Evolutionary conservation across 2,329 filamentous ascomycete genomes (phyloP).

Genomic region (Penicillium sp.): DNA sequence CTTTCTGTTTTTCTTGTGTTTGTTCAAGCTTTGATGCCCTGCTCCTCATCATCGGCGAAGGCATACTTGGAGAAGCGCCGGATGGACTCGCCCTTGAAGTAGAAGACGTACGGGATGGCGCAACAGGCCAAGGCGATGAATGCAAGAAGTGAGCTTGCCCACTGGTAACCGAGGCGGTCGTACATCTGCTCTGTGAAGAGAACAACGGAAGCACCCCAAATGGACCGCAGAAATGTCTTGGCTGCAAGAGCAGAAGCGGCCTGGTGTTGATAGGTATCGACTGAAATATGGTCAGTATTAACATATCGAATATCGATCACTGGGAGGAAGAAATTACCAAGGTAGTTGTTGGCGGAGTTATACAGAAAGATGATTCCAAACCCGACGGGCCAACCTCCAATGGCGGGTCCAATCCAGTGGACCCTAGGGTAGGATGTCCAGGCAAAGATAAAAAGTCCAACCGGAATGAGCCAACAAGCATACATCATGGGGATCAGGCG

Average conservation of each 20-base stretch:
- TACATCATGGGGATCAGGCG: constrained; percentile 81
- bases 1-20: neutral
- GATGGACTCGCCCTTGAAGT: constrained; percentile 70
- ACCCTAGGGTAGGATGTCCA: constrained; percentile 66
- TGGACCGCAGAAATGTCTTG: constrained; percentile 74
- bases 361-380: constrained; percentile 84
- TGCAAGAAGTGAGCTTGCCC: constrained; percentile 70
- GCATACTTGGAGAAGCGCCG: constrained; percentile 69
- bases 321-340: constrained; percentile 35
- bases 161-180: constrained; percentile 67
- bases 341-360: constrained; percentile 74
- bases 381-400: constrained; percentile 70
- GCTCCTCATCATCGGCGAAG: constrained; percentile 59
- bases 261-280: constrained; percentile 68
- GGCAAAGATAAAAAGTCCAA: constrained; percentile 66
- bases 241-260: constrained; percentile 78
- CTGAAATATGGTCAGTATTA: constrained; percentile 26
- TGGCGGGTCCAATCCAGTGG: constrained; percentile 68
- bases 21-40: constrained; percentile 21
- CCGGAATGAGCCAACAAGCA: constrained; percentile 69
- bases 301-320: neutral
- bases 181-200: constrained; percentile 85
- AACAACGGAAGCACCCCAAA: constrained; percentile 76
- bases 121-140: constrained; percentile 77
- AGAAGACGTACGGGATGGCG: constrained; percentile 80